These are phyloP conservation scores for Penicillium bovifimosum DNA, from an alignment of 495 filamentous ascomycete genomes.

Conservation along the genomic window DNA sequence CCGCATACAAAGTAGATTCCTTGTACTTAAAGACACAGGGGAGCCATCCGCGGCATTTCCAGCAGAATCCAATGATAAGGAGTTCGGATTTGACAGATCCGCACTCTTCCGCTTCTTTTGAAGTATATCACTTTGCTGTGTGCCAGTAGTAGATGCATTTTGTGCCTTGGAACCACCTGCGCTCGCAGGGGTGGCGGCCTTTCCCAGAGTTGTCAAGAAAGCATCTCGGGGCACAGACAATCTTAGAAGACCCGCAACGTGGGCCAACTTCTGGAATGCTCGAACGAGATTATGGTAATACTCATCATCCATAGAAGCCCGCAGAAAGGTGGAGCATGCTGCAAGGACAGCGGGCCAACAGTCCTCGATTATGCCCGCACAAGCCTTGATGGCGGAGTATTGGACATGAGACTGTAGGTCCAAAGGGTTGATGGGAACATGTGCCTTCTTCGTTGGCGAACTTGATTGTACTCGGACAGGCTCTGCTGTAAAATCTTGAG, in stretches of 20 bases:
- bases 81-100: constrained; percentile 16
- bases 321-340: constrained; percentile 89
- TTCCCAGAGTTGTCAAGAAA: constrained; percentile 87
- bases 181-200: constrained; percentile 81
- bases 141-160: constrained; percentile 9
- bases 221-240: constrained; percentile 85
- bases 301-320: constrained; percentile 86
- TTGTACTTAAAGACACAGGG: constrained; percentile 62
- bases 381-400: constrained; percentile 62
- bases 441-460: constrained; percentile 48
- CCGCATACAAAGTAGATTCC: constrained; percentile 84
- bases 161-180: constrained; percentile 42
- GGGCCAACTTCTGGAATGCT: constrained; percentile 90
- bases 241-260: constrained; percentile 84
- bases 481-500: constrained; percentile 38
- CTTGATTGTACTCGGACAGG: constrained; percentile 24
- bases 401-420: constrained; percentile 64
- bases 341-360: constrained; percentile 96
- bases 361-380: constrained; percentile 75
- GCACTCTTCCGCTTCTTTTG: constrained; percentile 40
- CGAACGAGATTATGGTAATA: constrained; percentile 91
- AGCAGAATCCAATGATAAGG: constrained; percentile 19
- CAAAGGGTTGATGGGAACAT: constrained; percentile 76
- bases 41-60: constrained; percentile 17
- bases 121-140: constrained; percentile 17